Evolutionary conservation across 352 stramenopile species (phyloP).

Genomic region (Phytopythium chamaehyphon): DNA sequence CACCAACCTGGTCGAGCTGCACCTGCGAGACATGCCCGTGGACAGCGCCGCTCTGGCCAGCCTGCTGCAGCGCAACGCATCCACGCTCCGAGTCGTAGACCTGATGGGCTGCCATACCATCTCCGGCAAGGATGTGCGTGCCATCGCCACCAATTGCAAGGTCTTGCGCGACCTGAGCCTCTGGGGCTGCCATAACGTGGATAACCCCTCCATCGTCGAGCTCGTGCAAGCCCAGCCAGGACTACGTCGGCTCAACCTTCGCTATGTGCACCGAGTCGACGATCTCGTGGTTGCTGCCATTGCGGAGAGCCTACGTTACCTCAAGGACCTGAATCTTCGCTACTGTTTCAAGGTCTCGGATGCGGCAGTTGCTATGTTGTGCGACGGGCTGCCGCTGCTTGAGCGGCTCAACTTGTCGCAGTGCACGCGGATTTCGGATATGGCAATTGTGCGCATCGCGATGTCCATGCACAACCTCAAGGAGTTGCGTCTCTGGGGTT

Average conservation of each 20-base stretch:
- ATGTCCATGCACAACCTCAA: constrained; percentile 46
- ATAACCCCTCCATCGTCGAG: constrained; percentile 58
- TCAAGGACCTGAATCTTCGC: constrained; percentile 73
- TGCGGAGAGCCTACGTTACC: constrained; percentile 29
- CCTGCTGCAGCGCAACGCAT: constrained; percentile 40
- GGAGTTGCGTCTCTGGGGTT: constrained; percentile 80
- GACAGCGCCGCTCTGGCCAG: constrained; percentile 43
- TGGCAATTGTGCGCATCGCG: constrained; percentile 56
- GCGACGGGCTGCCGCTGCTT: constrained; percentile 36
- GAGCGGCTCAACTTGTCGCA: constrained; percentile 79
- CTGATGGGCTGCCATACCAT: constrained; percentile 78
- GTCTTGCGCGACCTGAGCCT: constrained; percentile 60
- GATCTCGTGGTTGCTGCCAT: constrained; percentile 67
- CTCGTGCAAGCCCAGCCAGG: constrained; percentile 40
- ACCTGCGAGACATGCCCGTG: constrained; percentile 67
- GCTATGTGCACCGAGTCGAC: constrained; percentile 84
- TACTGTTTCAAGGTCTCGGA: constrained; percentile 89
- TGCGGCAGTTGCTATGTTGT: constrained; percentile 48
- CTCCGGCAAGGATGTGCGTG: constrained; percentile 40
- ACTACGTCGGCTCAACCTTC: constrained; percentile 62
- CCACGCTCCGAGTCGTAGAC: constrained; percentile 58
- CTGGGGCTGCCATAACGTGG: constrained; percentile 76
- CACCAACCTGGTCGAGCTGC: constrained; percentile 46
- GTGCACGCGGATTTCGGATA: constrained; percentile 75
- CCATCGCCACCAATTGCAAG: constrained; percentile 28